phyloP scores from a whole-genome alignment of 768 basidiomycete genomes.

The Hericium rajendrae region DNA sequence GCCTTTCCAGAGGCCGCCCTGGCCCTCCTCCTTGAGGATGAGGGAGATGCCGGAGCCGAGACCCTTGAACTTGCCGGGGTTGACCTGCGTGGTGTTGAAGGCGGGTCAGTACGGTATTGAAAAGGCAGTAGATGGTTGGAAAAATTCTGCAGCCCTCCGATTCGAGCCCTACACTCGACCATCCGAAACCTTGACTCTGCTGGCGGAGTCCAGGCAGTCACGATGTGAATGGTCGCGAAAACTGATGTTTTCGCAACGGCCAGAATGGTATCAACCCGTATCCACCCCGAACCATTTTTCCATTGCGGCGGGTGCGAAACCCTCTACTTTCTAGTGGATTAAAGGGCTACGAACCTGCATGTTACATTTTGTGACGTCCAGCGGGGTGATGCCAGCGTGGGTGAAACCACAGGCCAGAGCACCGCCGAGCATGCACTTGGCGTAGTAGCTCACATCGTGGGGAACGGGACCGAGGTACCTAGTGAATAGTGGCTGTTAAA shows the following conservation, averaged over 20 bases:
- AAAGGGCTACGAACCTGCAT: constrained; percentile 55
- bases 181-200: too few relatives aligned
- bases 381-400: constrained; percentile 79
- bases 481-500: not conserved
- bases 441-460: constrained; percentile 67
- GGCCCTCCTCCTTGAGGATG: constrained; percentile 73
- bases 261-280: too few relatives aligned
- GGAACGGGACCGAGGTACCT: constrained; percentile 62
- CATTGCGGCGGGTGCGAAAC: too few relatives aligned
- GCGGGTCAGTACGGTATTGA: not conserved
- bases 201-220: too few relatives aligned
- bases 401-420: constrained; percentile 80
- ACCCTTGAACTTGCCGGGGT: constrained; percentile 67
- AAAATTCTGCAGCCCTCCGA: too few relatives aligned
- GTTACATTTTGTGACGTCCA: constrained; percentile 87
- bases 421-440: constrained; percentile 86
- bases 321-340: not conserved
- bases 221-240: too few relatives aligned
- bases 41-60: constrained; percentile 49
- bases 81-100: constrained; percentile 38
- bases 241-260: too few relatives aligned
- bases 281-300: too few relatives aligned
- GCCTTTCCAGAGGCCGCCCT: constrained; percentile 88
- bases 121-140: not conserved
- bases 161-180: too few relatives aligned